Base-by-base conservation (phyloP, 345 rosid genomes). In the Euphorbia pulcherrima region DNA sequence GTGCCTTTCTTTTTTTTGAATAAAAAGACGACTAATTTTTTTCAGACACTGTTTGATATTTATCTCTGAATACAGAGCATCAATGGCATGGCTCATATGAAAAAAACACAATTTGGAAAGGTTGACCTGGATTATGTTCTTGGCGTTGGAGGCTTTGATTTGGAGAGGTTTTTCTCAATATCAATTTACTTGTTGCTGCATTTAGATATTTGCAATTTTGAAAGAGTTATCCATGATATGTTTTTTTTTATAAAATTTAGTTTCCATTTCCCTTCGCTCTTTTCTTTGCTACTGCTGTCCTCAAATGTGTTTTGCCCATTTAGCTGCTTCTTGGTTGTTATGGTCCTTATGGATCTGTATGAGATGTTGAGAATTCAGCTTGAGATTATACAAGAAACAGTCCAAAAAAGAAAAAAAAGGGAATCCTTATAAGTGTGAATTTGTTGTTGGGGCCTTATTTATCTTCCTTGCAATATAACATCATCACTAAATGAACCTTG, bases 101-200 rank as follows among this genome's bases (percentile, higher is more conserved):
- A 83, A 68, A 79, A 70, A 53, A 89, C 98, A 56, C 81, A 84
- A 71, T 90, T 78, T 73, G 97, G 98, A 73, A 84, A 90, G 62
- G 95, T 90, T 77, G 90, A 93, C 87, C 80, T 90, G 85, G 97
- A 89, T 68, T 90, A 89, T 81, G 97, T 90, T 81, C 96, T 93
- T 82, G 96, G 98, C 55, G 87, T 93, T 80, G 94, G 98, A 64
- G 98, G 98, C 78, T 93, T 90, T 83, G 97, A 93, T 83, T 77
- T 93, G 70, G 98, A 89, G 79, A 87, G 98, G 97, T 93, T 69
- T 66, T 60, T 41, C 78, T 78, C 62, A 60, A 30, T 54, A 28
- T 28, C 51, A 64, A 14, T 52, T 72, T 20, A 54, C 68, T 64
- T 37, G 39, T 71, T 64, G 24, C 47, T 68, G 40, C 44, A 59